Base-by-base conservation (phyloP, 495 filamentous ascomycete genomes). In the Jackrogersella minutella region DNA sequence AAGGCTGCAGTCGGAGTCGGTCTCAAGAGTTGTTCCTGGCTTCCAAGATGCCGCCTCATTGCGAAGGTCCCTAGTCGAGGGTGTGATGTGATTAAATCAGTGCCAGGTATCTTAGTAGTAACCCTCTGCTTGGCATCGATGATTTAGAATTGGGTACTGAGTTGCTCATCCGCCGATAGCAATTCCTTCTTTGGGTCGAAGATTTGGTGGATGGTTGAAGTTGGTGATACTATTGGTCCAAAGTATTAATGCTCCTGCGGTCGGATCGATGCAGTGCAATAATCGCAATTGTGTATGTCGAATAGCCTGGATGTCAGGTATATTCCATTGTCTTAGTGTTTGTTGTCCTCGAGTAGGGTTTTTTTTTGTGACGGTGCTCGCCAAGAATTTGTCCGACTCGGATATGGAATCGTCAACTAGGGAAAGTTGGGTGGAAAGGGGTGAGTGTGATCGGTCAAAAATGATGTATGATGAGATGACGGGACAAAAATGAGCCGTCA, bases 241-340 rank as follows among this genome's bases (percentile, higher is more conserved):
- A 28, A 24, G 26, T 62, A 47, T 47, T 21, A 28, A 55, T 66
- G 72, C 69, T 74, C 70, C 72, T 74, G 72, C 67, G 28, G 58
- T 73, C 67, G 64, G 58, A 66, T 68, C 64, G 70, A 73, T 72
- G 72, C 69, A 70, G 72, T 73, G 72, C 66, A 67, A 43, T 72
- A 63, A 59, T n/a, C n/a, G n/a, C 40, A 70, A 28, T 55, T 24
- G 46, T 59, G 49, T 70, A 37, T 24, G 59, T 56, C 28, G 49
- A 59, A 31, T 55, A 44, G 41, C 44, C 34, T 33, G 44, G 40
- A 31, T 13, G 26, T 39, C 50, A 49, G 61, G 52, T 17, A 17
- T 17, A 28, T 24, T 30, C 7, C 17, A 7, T 40, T 53, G 39
- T 34, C 58, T 26, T 54, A 16, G 26, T n/a, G 43, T 30, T 52